phyloP scores from a whole-genome alignment of 163 green algal genomes.

The Prototheca wickerhamii region DNA sequence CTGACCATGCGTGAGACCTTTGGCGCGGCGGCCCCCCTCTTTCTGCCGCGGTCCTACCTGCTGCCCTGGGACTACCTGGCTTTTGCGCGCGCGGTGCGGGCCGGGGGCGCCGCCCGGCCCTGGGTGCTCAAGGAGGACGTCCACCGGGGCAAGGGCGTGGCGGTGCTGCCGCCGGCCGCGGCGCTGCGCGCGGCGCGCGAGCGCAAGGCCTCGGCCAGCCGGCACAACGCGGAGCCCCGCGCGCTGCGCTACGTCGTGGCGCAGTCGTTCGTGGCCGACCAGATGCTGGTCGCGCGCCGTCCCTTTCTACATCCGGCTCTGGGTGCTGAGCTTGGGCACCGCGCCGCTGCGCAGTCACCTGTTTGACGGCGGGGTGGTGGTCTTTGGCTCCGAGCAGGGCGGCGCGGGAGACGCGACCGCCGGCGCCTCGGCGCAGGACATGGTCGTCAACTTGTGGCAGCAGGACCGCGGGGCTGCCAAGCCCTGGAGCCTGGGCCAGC shows the following conservation, averaged over 20 bases:
- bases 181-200: constrained; percentile 17
- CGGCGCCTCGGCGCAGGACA: constrained; percentile 2
- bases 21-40: constrained; percentile 35
- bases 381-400: constrained; percentile 28
- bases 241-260: constrained; percentile 42
- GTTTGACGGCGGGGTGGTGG: constrained; percentile 39
- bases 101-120: constrained; percentile 8
- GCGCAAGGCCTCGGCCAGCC: not conserved
- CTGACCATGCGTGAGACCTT: constrained; percentile 43
- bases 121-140: constrained; percentile 74
- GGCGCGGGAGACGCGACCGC: not conserved
- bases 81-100: constrained; percentile 19
- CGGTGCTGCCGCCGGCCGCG: constrained; percentile 24
- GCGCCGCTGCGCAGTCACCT: constrained; percentile 37
- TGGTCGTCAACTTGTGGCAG: constrained; percentile 49
- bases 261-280: constrained; percentile 57
- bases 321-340: constrained; percentile 28
- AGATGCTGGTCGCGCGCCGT: constrained; percentile 43
- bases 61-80: constrained; percentile 38
- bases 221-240: not conserved
- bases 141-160: constrained; percentile 65
- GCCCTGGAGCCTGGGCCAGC: constrained; percentile 42
- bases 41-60: constrained; percentile 45
- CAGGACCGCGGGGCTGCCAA: constrained; percentile 32
- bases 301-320: constrained; percentile 37